phyloP scores from a whole-genome alignment of 371 early-diverging fungal genomes.

The Capillidium heterosporum region DNA sequence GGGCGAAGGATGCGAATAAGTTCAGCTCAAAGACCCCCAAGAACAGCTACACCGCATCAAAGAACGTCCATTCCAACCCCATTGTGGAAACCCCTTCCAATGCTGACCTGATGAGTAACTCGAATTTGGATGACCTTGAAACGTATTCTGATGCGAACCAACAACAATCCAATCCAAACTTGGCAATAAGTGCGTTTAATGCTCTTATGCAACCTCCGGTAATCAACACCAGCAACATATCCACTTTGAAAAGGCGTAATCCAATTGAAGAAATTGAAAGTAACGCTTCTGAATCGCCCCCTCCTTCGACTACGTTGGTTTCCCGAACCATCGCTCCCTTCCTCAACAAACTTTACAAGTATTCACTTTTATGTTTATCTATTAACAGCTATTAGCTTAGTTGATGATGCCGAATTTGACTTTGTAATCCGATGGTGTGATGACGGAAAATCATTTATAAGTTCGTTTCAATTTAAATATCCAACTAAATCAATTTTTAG shows the following conservation, averaged over 20 bases:
- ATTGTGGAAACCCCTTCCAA: too few species aligned
- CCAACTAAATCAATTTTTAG: conserved; percentile 13
- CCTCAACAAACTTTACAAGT: conserved; percentile 2
- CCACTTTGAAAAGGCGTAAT: not conserved
- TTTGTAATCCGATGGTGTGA: conserved; percentile 59
- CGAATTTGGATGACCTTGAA: too few species aligned
- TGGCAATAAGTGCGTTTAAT: too few species aligned
- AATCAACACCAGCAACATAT: not conserved
- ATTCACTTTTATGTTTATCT: not conserved
- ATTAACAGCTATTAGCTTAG: conserved; percentile 21
- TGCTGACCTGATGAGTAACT: too few species aligned
- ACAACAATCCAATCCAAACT: too few species aligned
- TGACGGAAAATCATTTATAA: conserved; percentile 44
- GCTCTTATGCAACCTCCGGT: too few species aligned
- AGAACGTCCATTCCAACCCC: too few species aligned
- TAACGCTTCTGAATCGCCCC: not conserved
- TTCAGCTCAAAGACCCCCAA: too few species aligned
- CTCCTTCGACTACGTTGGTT: not conserved
- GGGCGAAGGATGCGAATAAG: too few species aligned
- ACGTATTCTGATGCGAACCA: too few species aligned
- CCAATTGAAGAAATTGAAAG: not conserved
- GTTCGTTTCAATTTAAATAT: not conserved
- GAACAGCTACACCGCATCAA: too few species aligned
- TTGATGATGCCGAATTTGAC: conserved; percentile 45
- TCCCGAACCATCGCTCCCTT: not conserved